These are phyloP conservation scores for Cladophialophora carrionii DNA, from an alignment of 2,329 filamentous ascomycete species.

Conservation along the genomic window DNA sequence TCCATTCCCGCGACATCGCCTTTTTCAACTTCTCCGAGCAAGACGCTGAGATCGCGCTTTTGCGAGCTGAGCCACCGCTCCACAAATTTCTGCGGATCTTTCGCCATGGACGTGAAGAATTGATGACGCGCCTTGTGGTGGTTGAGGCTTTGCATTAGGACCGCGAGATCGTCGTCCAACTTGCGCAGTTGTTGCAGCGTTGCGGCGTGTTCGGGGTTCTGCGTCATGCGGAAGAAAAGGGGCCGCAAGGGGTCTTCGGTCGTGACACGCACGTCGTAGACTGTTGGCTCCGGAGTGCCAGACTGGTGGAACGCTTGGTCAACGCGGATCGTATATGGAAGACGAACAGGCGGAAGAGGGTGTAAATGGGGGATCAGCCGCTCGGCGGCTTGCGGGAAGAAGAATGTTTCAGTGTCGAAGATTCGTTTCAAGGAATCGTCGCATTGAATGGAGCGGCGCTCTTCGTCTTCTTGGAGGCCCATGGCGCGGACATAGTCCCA, in stretches of 20 bases:
- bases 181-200: conserved; percentile 75
- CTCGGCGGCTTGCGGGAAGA: conserved; percentile 82
- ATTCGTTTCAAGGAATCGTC: conserved; percentile 82
- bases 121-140: conserved; percentile 87
- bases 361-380: conserved; percentile 77
- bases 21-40: conserved; percentile 77
- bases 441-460: conserved; percentile 89
- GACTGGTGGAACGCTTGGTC: conserved; percentile 77
- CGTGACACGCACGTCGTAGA: conserved; percentile 86
- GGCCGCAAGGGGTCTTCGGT: conserved; percentile 80
- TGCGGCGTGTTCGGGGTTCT: conserved; percentile 69
- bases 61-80: conserved; percentile 88
- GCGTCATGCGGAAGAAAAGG: conserved; percentile 63
- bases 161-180: conserved; percentile 83
- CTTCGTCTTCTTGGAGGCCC: conserved; percentile 89
- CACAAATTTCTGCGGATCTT: conserved; percentile 83
- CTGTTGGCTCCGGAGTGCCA: conserved; percentile 66
- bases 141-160: conserved; percentile 78
- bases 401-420: conserved; percentile 73
- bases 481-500: conserved; percentile 93
- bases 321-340: conserved; percentile 91
- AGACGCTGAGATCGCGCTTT: conserved; percentile 84
- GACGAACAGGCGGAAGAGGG: conserved; percentile 76
- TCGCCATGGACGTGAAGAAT: conserved; percentile 77
- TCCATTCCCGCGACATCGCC: conserved; percentile 56